Conservation (phyloP, 2,329 filamentous ascomycete genomes). For the Aspergillus chevalieri region DNA sequence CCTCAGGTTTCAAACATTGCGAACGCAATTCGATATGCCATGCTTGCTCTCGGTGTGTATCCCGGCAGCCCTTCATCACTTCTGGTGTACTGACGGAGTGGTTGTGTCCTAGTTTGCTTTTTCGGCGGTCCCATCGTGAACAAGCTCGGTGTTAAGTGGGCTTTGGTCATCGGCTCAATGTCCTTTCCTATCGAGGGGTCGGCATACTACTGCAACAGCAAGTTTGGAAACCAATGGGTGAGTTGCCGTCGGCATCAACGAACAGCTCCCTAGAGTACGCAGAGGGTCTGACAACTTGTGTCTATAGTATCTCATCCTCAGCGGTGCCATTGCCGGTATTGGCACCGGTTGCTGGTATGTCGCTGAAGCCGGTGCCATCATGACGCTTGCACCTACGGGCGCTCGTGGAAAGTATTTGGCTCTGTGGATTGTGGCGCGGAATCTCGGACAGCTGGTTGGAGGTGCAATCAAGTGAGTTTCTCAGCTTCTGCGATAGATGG, state of each 20-base stretch:
- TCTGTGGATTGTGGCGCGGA: conserved; percentile 45
- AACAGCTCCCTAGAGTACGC: not conserved
- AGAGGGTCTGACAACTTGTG: not conserved
- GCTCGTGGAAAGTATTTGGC: conserved; percentile 46
- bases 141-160: conserved; percentile 44
- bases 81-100: conserved; percentile 3
- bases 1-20: conserved; percentile 41
- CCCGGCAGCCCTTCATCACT: not conserved
- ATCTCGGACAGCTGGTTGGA: conserved; percentile 44
- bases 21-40: conserved; percentile 23
- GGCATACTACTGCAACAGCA: conserved; percentile 46
- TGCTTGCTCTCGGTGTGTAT: conserved; percentile 24
- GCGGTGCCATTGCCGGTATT: conserved; percentile 33
- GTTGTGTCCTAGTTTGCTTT: conserved; percentile 29
- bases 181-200: conserved; percentile 44
- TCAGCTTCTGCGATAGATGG: not conserved
- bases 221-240: conserved; percentile 46
- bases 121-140: conserved; percentile 43
- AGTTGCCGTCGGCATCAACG: conserved; percentile 10
- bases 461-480: conserved; percentile 40
- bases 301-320: conserved; percentile 35
- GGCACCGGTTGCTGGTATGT: conserved; percentile 47
- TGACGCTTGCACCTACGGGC: conserved; percentile 43
- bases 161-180: conserved; percentile 37
- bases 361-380: conserved; percentile 45